These are phyloP conservation scores for Phytophthora sojae DNA, from an alignment of 352 stramenopile species.

Conservation along the genomic window DNA sequence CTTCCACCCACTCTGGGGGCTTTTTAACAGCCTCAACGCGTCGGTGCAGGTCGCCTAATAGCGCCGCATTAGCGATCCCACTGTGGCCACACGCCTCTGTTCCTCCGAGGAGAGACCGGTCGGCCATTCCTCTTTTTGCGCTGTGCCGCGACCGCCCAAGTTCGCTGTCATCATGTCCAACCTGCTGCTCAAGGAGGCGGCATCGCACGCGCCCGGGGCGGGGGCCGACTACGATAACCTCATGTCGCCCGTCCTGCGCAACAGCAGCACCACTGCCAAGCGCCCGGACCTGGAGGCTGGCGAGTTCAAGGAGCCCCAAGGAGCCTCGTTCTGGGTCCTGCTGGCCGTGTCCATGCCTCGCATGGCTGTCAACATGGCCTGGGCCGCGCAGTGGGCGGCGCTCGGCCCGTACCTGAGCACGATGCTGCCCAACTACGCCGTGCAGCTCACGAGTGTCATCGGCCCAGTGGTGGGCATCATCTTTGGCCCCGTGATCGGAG, in stretches of 20 bases:
- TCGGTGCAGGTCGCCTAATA: neutral
- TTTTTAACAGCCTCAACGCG: neutral
- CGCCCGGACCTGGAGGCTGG: slow-evolving; percentile 24
- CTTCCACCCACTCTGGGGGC: neutral
- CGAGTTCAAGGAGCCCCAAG: slow-evolving; percentile 2
- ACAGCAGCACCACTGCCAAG: slow-evolving; percentile 22
- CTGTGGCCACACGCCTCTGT: slow-evolving; percentile 8
- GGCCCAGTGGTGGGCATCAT: slow-evolving; percentile 54
- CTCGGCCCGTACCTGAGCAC: slow-evolving; percentile 55
- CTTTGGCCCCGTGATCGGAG: slow-evolving; percentile 45
- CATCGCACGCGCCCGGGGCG: neutral
- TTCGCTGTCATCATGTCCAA: slow-evolving; percentile 12
- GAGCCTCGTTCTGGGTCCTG: slow-evolving; percentile 43
- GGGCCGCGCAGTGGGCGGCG: slow-evolving; percentile 57
- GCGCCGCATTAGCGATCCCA: slow-evolving; percentile 4
- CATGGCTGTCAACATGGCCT: slow-evolving; percentile 65
- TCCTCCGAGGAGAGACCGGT: slow-evolving; percentile 2
- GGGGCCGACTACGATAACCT: slow-evolving; percentile 31
- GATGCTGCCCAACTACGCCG: slow-evolving; percentile 49
- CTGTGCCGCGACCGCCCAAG: neutral
- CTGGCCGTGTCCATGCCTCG: slow-evolving; percentile 52
- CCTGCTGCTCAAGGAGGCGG: slow-evolving; percentile 21
- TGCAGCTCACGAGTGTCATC: slow-evolving; percentile 57
- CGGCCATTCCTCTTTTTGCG: slow-evolving; percentile 22
- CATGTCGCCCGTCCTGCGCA: slow-evolving; percentile 22